A percentile compares a stretch with the other conserved stretches of the same genome.
Evolutionary conservation across 129 eudicot genomes (phyloP).

Genomic region (Chrysanthemum lavandulifolium): DNA sequence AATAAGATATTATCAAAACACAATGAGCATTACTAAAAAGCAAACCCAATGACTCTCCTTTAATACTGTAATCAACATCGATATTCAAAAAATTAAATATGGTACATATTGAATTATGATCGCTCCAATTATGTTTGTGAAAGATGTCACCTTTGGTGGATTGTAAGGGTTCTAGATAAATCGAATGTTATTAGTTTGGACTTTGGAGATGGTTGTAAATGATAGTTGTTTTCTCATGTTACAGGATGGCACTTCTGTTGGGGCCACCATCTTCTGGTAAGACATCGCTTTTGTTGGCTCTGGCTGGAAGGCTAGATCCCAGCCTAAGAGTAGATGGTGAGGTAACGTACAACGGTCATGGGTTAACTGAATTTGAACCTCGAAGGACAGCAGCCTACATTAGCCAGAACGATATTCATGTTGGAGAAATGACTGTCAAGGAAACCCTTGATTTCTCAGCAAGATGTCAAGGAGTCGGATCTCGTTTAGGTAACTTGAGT

Average conservation of each 20-base stretch:
- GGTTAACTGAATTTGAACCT: slow-evolving; percentile 69
- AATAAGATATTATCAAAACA: too few relatives aligned
- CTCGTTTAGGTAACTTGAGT: slow-evolving; percentile 59
- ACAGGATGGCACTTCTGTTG: slow-evolving; percentile 61
- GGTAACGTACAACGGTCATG: slow-evolving; percentile 83
- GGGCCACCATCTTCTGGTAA: slow-evolving; percentile 81
- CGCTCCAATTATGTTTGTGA: too few relatives aligned
- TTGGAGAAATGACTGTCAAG: slow-evolving; percentile 75
- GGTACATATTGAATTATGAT: too few relatives aligned
- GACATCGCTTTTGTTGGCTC: slow-evolving; percentile 58
- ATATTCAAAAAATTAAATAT: too few relatives aligned
- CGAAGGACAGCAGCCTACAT: slow-evolving; percentile 78
- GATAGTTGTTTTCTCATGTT: background rate
- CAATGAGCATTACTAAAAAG: too few relatives aligned
- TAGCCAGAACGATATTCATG: slow-evolving; percentile 86
- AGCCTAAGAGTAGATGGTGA: slow-evolving; percentile 54
- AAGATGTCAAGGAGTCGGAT: slow-evolving; percentile 91
- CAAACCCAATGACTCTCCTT: too few relatives aligned
- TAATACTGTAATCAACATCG: too few relatives aligned
- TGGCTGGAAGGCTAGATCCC: slow-evolving; percentile 53
- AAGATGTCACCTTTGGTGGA: too few relatives aligned
- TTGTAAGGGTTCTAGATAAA: too few relatives aligned
- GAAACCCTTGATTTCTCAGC: slow-evolving; percentile 92
- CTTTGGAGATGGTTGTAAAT: background rate
- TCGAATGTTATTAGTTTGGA: too few relatives aligned